These are phyloP conservation scores for Trichosanthes cucumerina DNA, from an alignment of 306 rosid genomes.

Conservation along the genomic window DNA sequence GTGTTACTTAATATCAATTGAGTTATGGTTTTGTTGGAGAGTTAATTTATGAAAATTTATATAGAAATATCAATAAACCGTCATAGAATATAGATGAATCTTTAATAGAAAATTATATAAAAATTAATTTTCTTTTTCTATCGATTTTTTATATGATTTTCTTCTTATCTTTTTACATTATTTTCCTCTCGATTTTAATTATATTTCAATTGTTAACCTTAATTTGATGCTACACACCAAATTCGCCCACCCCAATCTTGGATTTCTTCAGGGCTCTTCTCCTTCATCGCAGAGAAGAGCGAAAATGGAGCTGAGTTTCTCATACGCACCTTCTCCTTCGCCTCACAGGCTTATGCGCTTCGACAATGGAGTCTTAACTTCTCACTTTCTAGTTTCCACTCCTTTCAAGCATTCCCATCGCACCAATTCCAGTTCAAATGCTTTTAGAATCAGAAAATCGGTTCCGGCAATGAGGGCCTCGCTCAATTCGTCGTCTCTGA, in stretches of 20 bases:
- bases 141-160: too few species aligned
- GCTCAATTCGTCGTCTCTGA: slow-evolving; percentile 16
- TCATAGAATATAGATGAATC: too few species aligned
- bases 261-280: background rate
- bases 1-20: too few species aligned
- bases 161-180: too few species aligned
- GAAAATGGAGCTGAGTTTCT: slow-evolving; percentile 38
- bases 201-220: too few species aligned
- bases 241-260: background rate
- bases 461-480: slow-evolving; percentile 24
- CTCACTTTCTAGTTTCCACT: slow-evolving; percentile 28
- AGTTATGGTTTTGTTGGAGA: too few species aligned
- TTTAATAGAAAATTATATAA: too few species aligned
- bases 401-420: slow-evolving; percentile 1
- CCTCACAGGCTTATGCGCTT: slow-evolving; percentile 27
- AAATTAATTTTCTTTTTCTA: too few species aligned
- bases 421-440: background rate
- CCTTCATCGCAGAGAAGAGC: background rate
- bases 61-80: too few species aligned
- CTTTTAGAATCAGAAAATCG: slow-evolving; percentile 18
- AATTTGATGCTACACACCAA: background rate
- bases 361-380: slow-evolving; percentile 26
- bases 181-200: too few species aligned
- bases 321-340: slow-evolving; percentile 39
- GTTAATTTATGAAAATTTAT: too few species aligned